phyloP scores from a whole-genome alignment of 1,284 basidiomycete species.

The Bondarzewia mesenterica region DNA sequence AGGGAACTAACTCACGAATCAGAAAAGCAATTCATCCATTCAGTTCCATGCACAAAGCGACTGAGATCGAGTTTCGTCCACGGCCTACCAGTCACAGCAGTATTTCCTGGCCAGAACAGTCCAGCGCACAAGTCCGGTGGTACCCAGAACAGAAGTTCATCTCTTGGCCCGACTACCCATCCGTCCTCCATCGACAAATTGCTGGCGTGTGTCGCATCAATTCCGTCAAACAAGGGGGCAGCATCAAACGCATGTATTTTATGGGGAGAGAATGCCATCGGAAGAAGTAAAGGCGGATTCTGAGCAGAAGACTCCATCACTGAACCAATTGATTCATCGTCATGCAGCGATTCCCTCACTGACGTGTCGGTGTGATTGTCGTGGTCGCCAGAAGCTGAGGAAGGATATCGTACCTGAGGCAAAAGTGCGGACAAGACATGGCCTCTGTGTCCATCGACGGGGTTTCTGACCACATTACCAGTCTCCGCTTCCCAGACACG shows the following conservation, averaged over 20 bases:
- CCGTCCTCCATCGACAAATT: neutral
- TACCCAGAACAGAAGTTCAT: neutral
- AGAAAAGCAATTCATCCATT: neutral
- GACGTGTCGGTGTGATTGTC: neutral
- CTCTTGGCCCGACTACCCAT: neutral
- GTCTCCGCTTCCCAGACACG: neutral
- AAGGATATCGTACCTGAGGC: neutral
- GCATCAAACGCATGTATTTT: neutral
- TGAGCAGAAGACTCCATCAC: no score
- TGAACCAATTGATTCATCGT: no score
- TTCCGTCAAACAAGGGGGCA: neutral
- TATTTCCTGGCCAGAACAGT: neutral
- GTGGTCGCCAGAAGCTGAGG: neutral
- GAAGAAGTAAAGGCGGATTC: no score
- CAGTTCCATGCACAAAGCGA: neutral
- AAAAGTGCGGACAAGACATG: neutral
- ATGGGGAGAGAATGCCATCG: no score
- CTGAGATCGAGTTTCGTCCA: neutral
- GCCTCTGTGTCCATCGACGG: neutral
- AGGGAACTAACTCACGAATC: no score
- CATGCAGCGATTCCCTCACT: neutral
- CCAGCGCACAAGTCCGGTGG: neutral
- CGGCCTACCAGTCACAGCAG: neutral
- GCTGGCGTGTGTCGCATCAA: neutral
- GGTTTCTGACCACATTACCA: neutral